A percentile compares a stretch with the other conserved stretches of the same genome.
phyloP scores from a whole-genome alignment of 106 monocot species.

The Ottelia alismoides region DNA sequence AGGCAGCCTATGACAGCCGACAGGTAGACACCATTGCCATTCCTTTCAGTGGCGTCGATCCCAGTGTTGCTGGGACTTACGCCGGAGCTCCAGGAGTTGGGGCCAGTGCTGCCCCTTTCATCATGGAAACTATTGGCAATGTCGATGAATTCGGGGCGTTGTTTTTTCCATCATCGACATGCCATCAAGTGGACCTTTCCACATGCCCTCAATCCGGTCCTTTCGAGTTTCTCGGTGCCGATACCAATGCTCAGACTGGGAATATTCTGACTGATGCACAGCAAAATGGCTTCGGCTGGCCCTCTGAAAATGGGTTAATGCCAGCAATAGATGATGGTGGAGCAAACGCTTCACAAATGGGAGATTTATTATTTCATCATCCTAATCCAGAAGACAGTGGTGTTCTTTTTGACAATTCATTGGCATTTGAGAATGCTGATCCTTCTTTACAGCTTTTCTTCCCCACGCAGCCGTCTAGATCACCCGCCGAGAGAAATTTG shows the following conservation, averaged over 20 bases:
- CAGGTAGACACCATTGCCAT: too few species aligned
- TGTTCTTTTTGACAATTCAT: slow-evolving; percentile 43
- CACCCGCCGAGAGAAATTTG: slow-evolving; percentile 17
- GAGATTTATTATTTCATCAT: too few species aligned
- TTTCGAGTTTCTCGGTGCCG: slow-evolving; percentile 45
- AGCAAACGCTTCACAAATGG: too few species aligned
- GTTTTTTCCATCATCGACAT: slow-evolving; percentile 28
- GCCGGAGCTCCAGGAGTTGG: slow-evolving; percentile 20
- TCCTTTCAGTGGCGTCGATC: slow-evolving; percentile 11
- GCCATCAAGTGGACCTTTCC: slow-evolving; percentile 24
- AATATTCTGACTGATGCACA: slow-evolving; percentile 27
- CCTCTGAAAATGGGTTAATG: slow-evolving; percentile 9
- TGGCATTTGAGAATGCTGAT: slow-evolving; percentile 38
- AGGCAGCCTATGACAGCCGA: slow-evolving; percentile 15
- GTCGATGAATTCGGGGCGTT: slow-evolving; percentile 44
- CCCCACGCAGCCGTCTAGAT: slow-evolving; percentile 29
- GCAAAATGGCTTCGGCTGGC: slow-evolving; percentile 5
- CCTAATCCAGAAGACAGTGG: slow-evolving; percentile 48
- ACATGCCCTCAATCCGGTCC: too few species aligned
- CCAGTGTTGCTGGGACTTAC: slow-evolving; percentile 15
- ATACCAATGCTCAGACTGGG: slow-evolving; percentile 21
- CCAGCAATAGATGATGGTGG: slow-evolving; percentile 12
- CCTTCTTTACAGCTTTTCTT: slow-evolving; percentile 66
- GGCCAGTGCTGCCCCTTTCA: too few species aligned
- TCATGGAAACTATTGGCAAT: slow-evolving; percentile 29